A percentile compares a stretch with the other conserved stretches of the same genome.
phyloP scores from a whole-genome alignment of 768 basidiomycete species.

The Steccherinum ochraceum region DNA sequence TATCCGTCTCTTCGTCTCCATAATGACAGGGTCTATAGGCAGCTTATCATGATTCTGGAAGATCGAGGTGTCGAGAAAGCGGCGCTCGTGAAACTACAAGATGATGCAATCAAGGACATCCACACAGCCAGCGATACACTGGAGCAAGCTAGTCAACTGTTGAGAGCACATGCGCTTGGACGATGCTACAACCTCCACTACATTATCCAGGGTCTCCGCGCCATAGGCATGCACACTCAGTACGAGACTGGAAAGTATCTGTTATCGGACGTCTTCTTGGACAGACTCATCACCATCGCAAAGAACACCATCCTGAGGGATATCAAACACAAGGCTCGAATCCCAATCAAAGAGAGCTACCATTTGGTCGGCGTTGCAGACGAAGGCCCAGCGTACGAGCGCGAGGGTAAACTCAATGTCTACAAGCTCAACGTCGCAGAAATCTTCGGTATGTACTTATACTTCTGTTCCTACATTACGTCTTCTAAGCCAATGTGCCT shows the following conservation, averaged over 20 bases:
- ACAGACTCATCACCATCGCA: slow-evolving; percentile 25
- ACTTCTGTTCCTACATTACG: not conserved
- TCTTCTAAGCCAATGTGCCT: not conserved
- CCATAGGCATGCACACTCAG: slow-evolving; percentile 19
- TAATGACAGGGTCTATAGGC: slow-evolving; percentile 44
- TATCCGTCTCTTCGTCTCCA: not conserved
- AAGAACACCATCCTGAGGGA: slow-evolving; percentile 61
- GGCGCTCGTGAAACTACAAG: slow-evolving; percentile 58
- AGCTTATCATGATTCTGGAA: slow-evolving; percentile 74
- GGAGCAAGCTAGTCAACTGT: slow-evolving; percentile 37
- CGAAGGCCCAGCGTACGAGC: slow-evolving; percentile 62
- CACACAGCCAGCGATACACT: slow-evolving; percentile 56
- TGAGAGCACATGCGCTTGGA: slow-evolving; percentile 44
- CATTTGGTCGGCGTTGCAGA: slow-evolving; percentile 79
- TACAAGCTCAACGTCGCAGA: slow-evolving; percentile 47
- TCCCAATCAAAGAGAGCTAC: slow-evolving; percentile 61
- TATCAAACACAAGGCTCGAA: slow-evolving; percentile 71
- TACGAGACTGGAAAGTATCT: slow-evolving; percentile 8
- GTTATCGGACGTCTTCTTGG: slow-evolving; percentile 16
- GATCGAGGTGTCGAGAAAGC: slow-evolving; percentile 58
- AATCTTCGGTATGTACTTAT: slow-evolving; percentile 52
- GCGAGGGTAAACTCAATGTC: slow-evolving; percentile 44
- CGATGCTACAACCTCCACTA: slow-evolving; percentile 40
- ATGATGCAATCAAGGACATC: slow-evolving; percentile 46
- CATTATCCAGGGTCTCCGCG: slow-evolving; percentile 44